Evolutionary conservation across 768 basidiomycete genomes (phyloP).

Genomic region (Suillus sp.): DNA sequence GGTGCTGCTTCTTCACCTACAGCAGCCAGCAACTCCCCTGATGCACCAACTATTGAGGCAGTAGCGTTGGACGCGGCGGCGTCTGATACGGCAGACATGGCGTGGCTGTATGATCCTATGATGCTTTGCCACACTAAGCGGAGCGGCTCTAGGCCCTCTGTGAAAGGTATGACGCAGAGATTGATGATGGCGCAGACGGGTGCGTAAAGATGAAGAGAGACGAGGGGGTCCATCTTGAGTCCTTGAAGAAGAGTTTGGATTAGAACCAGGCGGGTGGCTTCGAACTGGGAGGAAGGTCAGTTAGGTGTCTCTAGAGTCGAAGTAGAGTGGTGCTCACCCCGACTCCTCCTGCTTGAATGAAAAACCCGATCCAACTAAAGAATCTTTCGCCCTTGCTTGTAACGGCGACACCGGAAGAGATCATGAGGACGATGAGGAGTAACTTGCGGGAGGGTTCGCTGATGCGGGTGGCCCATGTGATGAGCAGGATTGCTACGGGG

Average conservation of each 20-base stretch:
- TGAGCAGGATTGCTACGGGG: constrained; percentile 87
- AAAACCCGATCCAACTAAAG: constrained; percentile 86
- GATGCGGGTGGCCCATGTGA: constrained; percentile 89
- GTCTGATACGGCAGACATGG: not conserved
- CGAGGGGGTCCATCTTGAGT: constrained; percentile 96
- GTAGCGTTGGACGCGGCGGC: not conserved
- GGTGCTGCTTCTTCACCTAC: constrained; percentile 1
- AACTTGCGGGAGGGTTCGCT: constrained; percentile 85
- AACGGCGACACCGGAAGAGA: constrained; percentile 86
- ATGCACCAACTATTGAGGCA: not conserved
- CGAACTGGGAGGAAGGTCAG: constrained; percentile 52
- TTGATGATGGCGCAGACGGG: constrained; percentile 94
- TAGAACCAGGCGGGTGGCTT: constrained; percentile 93
- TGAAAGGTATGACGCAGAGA: constrained; percentile 83
- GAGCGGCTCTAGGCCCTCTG: constrained; percentile 89
- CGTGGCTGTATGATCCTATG: constrained; percentile 24
- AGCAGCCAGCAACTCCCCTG: not conserved
- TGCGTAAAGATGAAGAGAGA: constrained; percentile 95
- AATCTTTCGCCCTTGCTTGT: constrained; percentile 87
- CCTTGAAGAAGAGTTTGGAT: constrained; percentile 94
- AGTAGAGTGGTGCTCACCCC: constrained; percentile 43
- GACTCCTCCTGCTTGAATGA: constrained; percentile 86
- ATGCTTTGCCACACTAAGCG: constrained; percentile 21
- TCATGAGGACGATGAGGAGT: constrained; percentile 83
- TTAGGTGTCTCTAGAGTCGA: not conserved